Conservation (phyloP, 371 early-diverging fungal species). For the Saksenaea oblongispora region DNA sequence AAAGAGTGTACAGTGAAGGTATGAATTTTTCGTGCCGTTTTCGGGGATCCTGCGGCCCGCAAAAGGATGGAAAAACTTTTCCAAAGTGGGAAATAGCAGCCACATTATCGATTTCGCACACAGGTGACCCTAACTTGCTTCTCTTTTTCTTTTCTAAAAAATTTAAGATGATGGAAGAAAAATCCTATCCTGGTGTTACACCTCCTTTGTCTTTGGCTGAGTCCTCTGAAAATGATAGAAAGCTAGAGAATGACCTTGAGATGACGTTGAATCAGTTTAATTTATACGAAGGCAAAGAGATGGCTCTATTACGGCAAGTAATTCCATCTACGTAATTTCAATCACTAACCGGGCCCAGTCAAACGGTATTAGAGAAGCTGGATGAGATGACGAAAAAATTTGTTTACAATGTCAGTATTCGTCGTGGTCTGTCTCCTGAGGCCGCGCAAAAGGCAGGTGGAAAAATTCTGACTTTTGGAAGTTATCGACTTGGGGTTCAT, state of each 20-base stretch:
- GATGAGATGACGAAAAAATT: constrained; percentile 88
- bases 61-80: too few species aligned
- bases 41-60: too few species aligned
- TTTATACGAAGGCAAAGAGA: background rate
- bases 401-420: constrained; percentile 71
- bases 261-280: background rate
- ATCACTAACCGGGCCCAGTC: too few species aligned
- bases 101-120: background rate
- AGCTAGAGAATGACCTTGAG: background rate
- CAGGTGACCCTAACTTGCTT: background rate
- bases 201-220: background rate
- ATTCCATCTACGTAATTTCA: background rate
- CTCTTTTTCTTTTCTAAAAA: background rate
- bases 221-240: background rate
- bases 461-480: constrained; percentile 99
- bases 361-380: constrained; percentile 79
- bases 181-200: background rate
- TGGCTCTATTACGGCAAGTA: background rate
- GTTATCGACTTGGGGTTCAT: constrained; percentile 99
- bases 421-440: constrained; percentile 76
- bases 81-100: too few species aligned
- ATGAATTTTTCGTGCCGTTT: too few species aligned
- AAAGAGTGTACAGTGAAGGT: too few species aligned
- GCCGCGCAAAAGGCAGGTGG: constrained; percentile 91
- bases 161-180: background rate